Conservation (phyloP, 345 rosid species). For the Citrus reticulata region DNA sequence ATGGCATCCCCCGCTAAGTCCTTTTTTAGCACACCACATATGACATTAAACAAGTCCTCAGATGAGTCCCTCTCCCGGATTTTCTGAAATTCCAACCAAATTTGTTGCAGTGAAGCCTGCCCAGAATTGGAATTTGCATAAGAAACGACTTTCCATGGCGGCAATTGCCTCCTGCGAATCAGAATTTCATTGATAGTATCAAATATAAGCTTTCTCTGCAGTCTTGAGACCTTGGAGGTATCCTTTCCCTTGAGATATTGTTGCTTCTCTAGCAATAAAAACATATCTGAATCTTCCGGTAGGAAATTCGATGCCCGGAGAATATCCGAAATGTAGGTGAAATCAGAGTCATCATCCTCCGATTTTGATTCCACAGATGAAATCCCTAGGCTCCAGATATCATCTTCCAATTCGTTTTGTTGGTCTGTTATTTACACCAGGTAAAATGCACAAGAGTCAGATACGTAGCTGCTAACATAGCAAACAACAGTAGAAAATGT, state of each 20-base stretch:
- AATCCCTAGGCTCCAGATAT: conserved; percentile 47
- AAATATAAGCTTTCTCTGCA: conserved; percentile 64
- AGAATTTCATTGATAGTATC: conserved; percentile 68
- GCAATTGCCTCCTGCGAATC: conserved; percentile 41
- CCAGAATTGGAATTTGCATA: background rate
- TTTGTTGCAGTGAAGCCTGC: conserved; percentile 35
- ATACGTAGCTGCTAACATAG: background rate
- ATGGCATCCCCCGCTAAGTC: conserved; percentile 65
- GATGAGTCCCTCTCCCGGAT: conserved; percentile 48
- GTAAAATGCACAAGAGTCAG: background rate
- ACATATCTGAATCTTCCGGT: conserved; percentile 56
- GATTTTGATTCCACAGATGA: conserved; percentile 26
- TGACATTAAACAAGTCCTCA: conserved; percentile 55
- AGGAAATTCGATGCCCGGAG: conserved; percentile 54
- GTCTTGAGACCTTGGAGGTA: conserved; percentile 43
- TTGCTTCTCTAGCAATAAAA: conserved; percentile 69
- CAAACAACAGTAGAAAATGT: background rate
- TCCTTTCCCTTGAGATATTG: conserved; percentile 55
- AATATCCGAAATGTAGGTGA: conserved; percentile 66
- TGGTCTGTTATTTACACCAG: conserved; percentile 32
- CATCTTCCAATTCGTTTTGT: conserved; percentile 56
- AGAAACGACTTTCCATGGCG: conserved; percentile 47
- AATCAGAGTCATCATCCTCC: conserved; percentile 51
- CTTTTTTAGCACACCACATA: conserved; percentile 66
- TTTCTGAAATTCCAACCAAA: conserved; percentile 66